A percentile compares a stretch with the other conserved stretches of the same genome.
phyloP scores from a whole-genome alignment of 192 early-diverging fungal genomes.

The Mortierella antarctica region DNA sequence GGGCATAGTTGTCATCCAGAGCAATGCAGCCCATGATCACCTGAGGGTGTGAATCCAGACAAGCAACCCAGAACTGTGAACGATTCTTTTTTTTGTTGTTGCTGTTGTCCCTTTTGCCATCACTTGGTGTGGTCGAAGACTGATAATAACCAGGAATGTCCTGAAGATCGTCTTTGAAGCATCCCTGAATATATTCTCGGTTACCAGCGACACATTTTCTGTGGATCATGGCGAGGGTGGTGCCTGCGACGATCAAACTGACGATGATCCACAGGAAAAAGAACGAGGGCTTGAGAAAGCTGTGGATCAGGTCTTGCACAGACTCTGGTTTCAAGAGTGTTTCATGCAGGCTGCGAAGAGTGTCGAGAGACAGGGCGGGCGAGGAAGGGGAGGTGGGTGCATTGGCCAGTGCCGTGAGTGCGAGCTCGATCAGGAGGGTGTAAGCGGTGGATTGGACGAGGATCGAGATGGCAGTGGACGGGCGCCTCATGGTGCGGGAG shows the following conservation, averaged over 20 bases:
- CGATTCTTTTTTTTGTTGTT: slow-evolving; percentile 5
- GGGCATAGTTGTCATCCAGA: slow-evolving; percentile 24
- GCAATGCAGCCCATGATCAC: slow-evolving; percentile 43
- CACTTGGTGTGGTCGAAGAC: neutral
- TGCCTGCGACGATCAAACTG: slow-evolving; percentile 2
- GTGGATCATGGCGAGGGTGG: slow-evolving; percentile 1
- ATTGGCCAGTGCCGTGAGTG: slow-evolving; percentile 3
- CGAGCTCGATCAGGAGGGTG: slow-evolving; percentile 27
- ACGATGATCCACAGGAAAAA: slow-evolving; percentile 4
- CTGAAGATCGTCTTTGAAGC: slow-evolving; percentile 27
- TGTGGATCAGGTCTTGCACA: slow-evolving; percentile 4
- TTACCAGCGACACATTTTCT: neutral
- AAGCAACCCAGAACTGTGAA: slow-evolving; percentile 49
- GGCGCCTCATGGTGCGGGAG: neutral
- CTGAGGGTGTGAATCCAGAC: slow-evolving; percentile 32
- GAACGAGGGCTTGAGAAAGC: slow-evolving; percentile 27
- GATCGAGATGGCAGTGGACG: slow-evolving; percentile 20
- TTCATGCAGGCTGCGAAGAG: neutral
- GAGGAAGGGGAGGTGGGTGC: neutral
- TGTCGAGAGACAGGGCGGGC: neutral
- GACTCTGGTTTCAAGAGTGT: slow-evolving; percentile 2
- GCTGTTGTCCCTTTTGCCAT: neutral
- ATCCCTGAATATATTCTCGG: slow-evolving; percentile 1
- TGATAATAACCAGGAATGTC: slow-evolving; percentile 40
- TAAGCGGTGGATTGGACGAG: slow-evolving; percentile 12